Evolutionary conservation across 2,329 filamentous ascomycete species (phyloP).

Genomic region (Fusarium napiforme): DNA sequence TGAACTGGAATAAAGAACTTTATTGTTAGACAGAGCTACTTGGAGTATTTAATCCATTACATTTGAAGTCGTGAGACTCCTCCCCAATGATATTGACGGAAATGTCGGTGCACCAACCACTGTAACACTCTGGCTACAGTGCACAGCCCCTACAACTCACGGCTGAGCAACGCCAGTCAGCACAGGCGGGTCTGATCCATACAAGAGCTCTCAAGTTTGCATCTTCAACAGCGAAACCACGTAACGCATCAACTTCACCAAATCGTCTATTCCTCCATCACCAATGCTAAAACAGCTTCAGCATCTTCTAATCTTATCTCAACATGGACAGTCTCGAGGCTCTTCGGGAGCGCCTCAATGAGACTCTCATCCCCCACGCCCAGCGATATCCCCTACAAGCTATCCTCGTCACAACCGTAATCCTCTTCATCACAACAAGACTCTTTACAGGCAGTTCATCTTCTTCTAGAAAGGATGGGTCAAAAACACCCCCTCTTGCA

Average conservation of each 20-base stretch:
- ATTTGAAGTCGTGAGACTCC: accelerated
- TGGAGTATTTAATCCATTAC: neutral
- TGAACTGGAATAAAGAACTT: neutral
- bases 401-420: slow-evolving; percentile 40
- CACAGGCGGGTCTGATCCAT: slow-evolving; percentile 31
- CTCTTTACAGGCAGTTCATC: slow-evolving; percentile 46
- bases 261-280: neutral
- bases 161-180: slow-evolving; percentile 24
- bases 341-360: slow-evolving; percentile 20
- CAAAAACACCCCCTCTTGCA: slow-evolving; percentile 42
- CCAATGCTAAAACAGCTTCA: neutral
- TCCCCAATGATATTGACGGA: neutral
- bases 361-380: slow-evolving; percentile 32
- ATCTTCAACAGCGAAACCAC: slow-evolving; percentile 28
- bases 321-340: slow-evolving; percentile 31
- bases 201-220: slow-evolving; percentile 27
- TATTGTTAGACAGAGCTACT: accelerated
- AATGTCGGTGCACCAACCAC: neutral
- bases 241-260: slow-evolving; percentile 22
- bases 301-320: neutral
- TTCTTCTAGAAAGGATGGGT: slow-evolving; percentile 49
- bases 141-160: slow-evolving; percentile 30
- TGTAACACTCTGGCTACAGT: slow-evolving; percentile 16
- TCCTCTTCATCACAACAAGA: slow-evolving; percentile 44
- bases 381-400: slow-evolving; percentile 41